A percentile compares a stretch with the other conserved stretches of the same genome.
Evolutionary conservation across 805 yeast species (phyloP).

Genomic region (Candida methanosorbosa): DNA sequence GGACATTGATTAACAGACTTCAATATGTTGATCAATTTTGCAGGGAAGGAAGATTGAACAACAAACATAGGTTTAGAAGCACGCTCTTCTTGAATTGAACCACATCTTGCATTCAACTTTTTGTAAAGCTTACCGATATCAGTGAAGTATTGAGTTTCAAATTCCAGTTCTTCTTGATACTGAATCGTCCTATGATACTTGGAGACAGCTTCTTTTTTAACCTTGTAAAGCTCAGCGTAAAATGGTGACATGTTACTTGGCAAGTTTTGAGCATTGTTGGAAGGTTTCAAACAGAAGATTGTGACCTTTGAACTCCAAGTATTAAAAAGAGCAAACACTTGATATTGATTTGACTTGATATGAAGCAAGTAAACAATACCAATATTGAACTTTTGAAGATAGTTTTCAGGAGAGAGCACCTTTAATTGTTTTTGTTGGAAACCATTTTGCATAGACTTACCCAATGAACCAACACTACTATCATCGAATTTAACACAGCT

Average conservation of each 20-base stretch:
- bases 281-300: slow-evolving; percentile 60
- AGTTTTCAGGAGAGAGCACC: slow-evolving; percentile 37
- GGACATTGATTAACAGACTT: slow-evolving; percentile 50
- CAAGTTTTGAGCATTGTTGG: slow-evolving; percentile 54
- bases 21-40: slow-evolving; percentile 37
- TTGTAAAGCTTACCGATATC: slow-evolving; percentile 49
- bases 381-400: slow-evolving; percentile 47
- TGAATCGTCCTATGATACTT: slow-evolving; percentile 38
- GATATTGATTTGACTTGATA: slow-evolving; percentile 64
- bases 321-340: slow-evolving; percentile 58
- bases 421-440: slow-evolving; percentile 56
- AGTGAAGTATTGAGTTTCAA: slow-evolving; percentile 47
- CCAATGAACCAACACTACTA: slow-evolving; percentile 69
- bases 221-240: slow-evolving; percentile 43
- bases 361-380: slow-evolving; percentile 62
- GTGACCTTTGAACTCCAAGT: slow-evolving; percentile 47
- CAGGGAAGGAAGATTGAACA: slow-evolving; percentile 62
- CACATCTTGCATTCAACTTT: slow-evolving; percentile 44
- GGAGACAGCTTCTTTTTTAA: slow-evolving; percentile 36
- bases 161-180: slow-evolving; percentile 42
- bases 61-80: slow-evolving; percentile 58
- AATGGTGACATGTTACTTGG: slow-evolving; percentile 44
- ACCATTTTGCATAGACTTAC: slow-evolving; percentile 79
- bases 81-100: slow-evolving; percentile 54
- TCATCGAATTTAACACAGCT: slow-evolving; percentile 62